Percentiles rank a stretch among this genome's conserved stretches.
These are phyloP conservation scores for Sarocladium kiliense DNA, from an alignment of 2,329 filamentous ascomycete genomes.

Conservation along the genomic window DNA sequence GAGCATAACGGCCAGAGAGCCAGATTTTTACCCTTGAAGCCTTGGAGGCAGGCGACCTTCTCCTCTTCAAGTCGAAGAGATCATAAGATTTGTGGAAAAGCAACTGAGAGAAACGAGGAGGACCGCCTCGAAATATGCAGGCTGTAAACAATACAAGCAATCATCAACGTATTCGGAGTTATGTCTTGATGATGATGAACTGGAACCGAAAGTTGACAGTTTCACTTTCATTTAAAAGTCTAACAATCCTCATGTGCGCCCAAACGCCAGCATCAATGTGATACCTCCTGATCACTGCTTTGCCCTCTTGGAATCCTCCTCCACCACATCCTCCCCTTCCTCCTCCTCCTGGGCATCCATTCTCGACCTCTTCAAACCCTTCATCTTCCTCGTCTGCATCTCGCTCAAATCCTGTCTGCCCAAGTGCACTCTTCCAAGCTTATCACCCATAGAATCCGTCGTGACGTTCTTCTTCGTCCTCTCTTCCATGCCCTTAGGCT, in stretches of 20 bases:
- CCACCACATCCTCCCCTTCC: slow-evolving; percentile 26
- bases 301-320: slow-evolving; percentile 32
- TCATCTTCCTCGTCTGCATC: slow-evolving; percentile 98
- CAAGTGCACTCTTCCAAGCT: slow-evolving; percentile 88
- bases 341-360: slow-evolving; percentile 49
- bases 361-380: slow-evolving; percentile 84
- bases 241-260: neutral
- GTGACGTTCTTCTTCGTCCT: slow-evolving; percentile 94
- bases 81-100: too few species aligned
- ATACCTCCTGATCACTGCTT: slow-evolving; percentile 22
- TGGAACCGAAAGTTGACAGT: neutral
- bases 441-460: slow-evolving; percentile 89
- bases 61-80: too few species aligned
- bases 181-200: too few species aligned
- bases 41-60: too few species aligned
- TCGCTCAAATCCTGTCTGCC: slow-evolving; percentile 82
- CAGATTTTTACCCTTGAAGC: too few species aligned
- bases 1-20: neutral
- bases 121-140: too few species aligned
- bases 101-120: too few species aligned
- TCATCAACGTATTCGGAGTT: neutral
- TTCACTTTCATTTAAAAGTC: neutral
- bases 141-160: neutral
- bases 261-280: neutral
- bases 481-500: slow-evolving; percentile 69